Evolutionary conservation across 345 rosid genomes (phyloP), one percentile per base, ranked within the genome.

Genomic region (Murraya koenigii): DNA sequence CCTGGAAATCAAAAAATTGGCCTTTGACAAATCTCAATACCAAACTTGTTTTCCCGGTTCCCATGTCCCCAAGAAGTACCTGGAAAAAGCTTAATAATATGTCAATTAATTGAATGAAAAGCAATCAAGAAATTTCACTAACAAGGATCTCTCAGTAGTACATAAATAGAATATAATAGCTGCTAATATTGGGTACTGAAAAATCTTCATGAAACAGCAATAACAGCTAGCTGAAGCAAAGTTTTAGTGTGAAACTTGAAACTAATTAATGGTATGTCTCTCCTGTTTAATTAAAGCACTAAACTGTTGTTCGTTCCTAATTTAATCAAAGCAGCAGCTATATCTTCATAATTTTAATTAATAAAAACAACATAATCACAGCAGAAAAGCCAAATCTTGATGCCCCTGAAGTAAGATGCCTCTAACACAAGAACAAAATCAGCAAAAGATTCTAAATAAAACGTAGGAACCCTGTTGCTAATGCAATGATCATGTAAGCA

Each of bases 21-120:
- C 94, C 94, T 82, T 88, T 90, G 80, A 90, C 90, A 64, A 90
- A 90, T 89, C 94, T 87, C 83, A 92, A 78, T 9, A 88, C 92
- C 82, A 90, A 79, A 82, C 94, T 90, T 67, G 97, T 90, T 84
- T 92, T 92, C 69, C 94, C 94, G 35, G 97, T 81, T 68, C 97
- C 94, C 94, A 92, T 87, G 85, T 90, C 97, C 81, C 97, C 97
- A 11, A 92, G 88, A 74, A 92, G 87, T 22, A 92, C 97, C 94
- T 92, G 87, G 2, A 32, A 78, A 69, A 74, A 73, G 60, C 66
- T 65, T 28, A 39, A 22, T 7, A 35, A 52, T 6, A 49, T 64
- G 15, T 69, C 25, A 69, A 49, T 69, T 17, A 69, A 47, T 8
- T 14, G n/a, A 25, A 36, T 15, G 1, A 8, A 20, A 13, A 33